Conservation (phyloP, 2,329 filamentous ascomycete genomes). For the Coniochaeta ligniaria region DNA sequence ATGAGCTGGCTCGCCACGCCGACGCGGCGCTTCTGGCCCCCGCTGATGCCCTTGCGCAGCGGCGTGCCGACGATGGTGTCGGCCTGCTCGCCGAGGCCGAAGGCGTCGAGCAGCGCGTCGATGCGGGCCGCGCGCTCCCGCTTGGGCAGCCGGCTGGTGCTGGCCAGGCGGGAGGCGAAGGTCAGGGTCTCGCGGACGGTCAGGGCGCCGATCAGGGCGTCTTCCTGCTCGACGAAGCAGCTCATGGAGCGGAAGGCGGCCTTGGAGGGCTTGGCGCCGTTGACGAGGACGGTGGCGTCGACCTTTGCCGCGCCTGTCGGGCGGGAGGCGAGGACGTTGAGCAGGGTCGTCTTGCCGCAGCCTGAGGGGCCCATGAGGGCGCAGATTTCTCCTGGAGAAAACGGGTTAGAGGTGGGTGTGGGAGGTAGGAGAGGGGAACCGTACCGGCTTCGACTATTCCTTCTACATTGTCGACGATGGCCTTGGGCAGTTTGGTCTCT, state of each 20-base stretch:
- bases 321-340: constrained; percentile 66
- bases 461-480: constrained; percentile 55
- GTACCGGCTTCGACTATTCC: constrained; percentile 58
- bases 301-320: constrained; percentile 47
- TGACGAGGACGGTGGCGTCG: constrained; percentile 50
- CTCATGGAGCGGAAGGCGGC: constrained; percentile 57
- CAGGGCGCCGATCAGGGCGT: constrained; percentile 72
- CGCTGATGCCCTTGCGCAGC: constrained; percentile 74
- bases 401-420: constrained; percentile 7
- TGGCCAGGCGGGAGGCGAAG: constrained; percentile 68
- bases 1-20: constrained; percentile 77
- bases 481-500: constrained; percentile 53
- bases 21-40: constrained; percentile 76
- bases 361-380: constrained; percentile 74
- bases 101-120: constrained; percentile 58
- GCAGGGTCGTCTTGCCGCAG: constrained; percentile 74
- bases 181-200: constrained; percentile 74
- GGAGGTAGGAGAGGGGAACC: neutral
- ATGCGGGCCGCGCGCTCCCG: constrained; percentile 55
- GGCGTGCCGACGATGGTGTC: constrained; percentile 73
- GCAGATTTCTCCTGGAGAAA: constrained; percentile 56
- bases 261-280: constrained; percentile 48
- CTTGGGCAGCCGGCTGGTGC: constrained; percentile 29
- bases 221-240: constrained; percentile 82
- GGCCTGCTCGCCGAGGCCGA: constrained; percentile 64